phyloP scores from a whole-genome alignment of 352 stramenopile genomes.

The Blastocystis sp. region DNA sequence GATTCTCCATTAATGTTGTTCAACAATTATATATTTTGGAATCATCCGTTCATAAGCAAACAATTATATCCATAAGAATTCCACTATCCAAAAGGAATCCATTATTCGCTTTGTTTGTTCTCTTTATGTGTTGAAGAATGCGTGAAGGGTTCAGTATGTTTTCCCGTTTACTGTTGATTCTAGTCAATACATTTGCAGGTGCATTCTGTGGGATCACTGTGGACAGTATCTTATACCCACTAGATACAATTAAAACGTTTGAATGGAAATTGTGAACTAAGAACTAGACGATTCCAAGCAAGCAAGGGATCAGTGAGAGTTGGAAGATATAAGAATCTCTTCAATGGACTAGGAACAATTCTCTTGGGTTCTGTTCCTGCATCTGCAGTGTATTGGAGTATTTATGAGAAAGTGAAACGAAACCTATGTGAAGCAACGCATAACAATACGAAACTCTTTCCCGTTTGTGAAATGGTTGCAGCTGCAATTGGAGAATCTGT shows the following conservation, averaged over 20 bases:
- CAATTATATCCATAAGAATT: neutral
- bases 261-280: neutral
- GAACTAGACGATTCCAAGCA: slow-evolving; percentile 27
- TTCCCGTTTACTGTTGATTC: neutral
- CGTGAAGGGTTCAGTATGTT: neutral
- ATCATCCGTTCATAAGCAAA: too few relatives aligned
- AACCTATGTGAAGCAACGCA: neutral
- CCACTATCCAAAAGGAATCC: neutral
- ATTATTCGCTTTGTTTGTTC: neutral
- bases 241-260: slow-evolving; percentile 48
- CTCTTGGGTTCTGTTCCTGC: slow-evolving; percentile 40
- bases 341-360: slow-evolving; percentile 36
- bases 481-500: neutral
- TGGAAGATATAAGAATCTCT: neutral
- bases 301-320: neutral
- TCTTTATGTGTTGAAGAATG: slow-evolving; percentile 8
- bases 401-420: slow-evolving; percentile 38
- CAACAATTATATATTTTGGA: too few relatives aligned
- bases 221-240: slow-evolving; percentile 23
- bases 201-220: slow-evolving; percentile 23
- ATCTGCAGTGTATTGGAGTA: slow-evolving; percentile 42
- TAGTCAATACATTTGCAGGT: slow-evolving; percentile 38
- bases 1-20: too few relatives aligned
- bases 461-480: slow-evolving; percentile 49
- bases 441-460: neutral